Base-by-base conservation (phyloP, 1,139 yeast genomes). In the Geotrichum klebahnii region DNA sequence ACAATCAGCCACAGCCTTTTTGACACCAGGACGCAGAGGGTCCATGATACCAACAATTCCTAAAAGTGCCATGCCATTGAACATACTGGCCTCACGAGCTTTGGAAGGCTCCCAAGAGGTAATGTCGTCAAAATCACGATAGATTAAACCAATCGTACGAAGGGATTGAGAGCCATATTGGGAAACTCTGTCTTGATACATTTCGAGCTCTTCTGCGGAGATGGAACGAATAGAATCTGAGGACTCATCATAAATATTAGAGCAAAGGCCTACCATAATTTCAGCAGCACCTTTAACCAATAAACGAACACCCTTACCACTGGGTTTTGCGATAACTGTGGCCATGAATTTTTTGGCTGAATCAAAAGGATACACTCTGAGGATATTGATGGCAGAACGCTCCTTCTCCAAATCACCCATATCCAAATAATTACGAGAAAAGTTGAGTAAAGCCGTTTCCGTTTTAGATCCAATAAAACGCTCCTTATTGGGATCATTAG, bases 261-360 rank as follows among this genome's bases (percentile, higher is more conserved):
- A 20, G 66, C 96, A 85, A 57, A 77, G 72, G 48, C 75, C 75
- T 59, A 87, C 76, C 16, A 92, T 76, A 54, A 90, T 79, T 69
- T 92, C 99, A 0, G 97, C 92, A 1, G 98, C 98, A 55, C 99
- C 98, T 70, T 92, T 92, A 55, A 86, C 73, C 55, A 79, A 82
- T 49, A 89, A 71, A 53, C 94, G 76, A 67, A 68, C 84, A 1
- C 78, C 78, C 34, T 72, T 65, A 3, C 67, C 72, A 17, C 61
- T 61, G 16, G 69, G 63, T 12, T 63, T 57, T 55, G 74, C 74
- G 53, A 82, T 75, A 3, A 89, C 83, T 14, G 89, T 70, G 48
- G 95, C 96, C 62, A 95, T 87, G 89, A 95, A 92, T 72, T 92
- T 92, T 62, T 95, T 78, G 3, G 88, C 77, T 57, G 96, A 86